These are phyloP conservation scores for Globisporangium canariense DNA, from an alignment of 352 stramenopile genomes.

Conservation along the genomic window DNA sequence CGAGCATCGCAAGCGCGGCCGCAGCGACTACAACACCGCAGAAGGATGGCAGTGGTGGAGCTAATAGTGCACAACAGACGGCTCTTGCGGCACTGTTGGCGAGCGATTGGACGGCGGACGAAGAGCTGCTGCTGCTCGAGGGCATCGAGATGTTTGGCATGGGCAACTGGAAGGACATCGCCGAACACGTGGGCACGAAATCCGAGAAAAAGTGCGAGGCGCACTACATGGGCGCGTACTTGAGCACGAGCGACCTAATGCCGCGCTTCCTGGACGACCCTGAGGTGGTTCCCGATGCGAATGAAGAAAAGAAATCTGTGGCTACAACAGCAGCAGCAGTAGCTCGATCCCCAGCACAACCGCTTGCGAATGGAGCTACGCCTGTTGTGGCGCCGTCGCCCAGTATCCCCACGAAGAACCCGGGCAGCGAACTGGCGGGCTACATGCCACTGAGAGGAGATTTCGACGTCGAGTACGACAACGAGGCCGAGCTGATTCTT, in stretches of 20 bases:
- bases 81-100: constrained; percentile 13
- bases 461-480: constrained; percentile 98
- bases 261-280: constrained; percentile 60
- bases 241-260: constrained; percentile 55
- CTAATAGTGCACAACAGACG: background rate
- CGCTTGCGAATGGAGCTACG: constrained; percentile 22
- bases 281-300: constrained; percentile 19
- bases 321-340: constrained; percentile 14
- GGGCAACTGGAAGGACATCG: constrained; percentile 96
- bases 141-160: constrained; percentile 95
- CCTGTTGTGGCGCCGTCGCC: constrained; percentile 5
- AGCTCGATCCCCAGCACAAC: constrained; percentile 1
- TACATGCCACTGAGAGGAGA: constrained; percentile 97
- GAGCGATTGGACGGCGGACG: constrained; percentile 90
- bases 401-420: background rate
- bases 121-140: constrained; percentile 96
- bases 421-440: constrained; percentile 64
- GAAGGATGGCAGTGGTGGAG: constrained; percentile 16
- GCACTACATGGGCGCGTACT: constrained; percentile 86
- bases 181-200: constrained; percentile 83
- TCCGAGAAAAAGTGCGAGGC: constrained; percentile 86
- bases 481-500: constrained; percentile 95
- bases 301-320: constrained; percentile 25
- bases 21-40: constrained; percentile 13
- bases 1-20: constrained; percentile 6